Evolutionary conservation across 1,284 basidiomycete genomes (phyloP).

Genomic region (Cryptococcus sp.): DNA sequence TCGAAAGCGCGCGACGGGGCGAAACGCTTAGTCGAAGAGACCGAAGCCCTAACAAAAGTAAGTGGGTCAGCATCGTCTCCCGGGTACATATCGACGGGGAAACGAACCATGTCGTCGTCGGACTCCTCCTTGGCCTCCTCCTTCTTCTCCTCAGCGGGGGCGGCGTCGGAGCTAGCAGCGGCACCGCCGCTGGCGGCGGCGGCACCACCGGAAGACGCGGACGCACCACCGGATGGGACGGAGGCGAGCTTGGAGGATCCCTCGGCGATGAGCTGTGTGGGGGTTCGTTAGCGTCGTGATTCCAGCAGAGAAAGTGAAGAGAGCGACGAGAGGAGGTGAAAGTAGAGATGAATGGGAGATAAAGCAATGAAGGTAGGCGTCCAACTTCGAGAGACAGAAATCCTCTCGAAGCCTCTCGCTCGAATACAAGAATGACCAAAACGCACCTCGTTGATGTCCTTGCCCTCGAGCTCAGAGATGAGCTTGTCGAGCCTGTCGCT

Average conservation of each 20-base stretch:
- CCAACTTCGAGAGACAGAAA: background rate
- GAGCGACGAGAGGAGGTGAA: background rate
- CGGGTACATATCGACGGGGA: background rate
- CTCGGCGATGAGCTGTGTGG: slow-evolving; percentile 80
- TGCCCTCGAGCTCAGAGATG: slow-evolving; percentile 89
- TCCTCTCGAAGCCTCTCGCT: background rate
- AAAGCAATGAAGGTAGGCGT: slow-evolving; percentile 1
- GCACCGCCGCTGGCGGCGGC: slow-evolving; percentile 59
- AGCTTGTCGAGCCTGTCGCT: slow-evolving; percentile 80
- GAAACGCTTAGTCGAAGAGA: slow-evolving; percentile 69
- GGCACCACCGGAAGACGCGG: slow-evolving; percentile 62
- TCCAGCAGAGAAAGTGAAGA: too few species aligned
- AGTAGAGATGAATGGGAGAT: background rate
- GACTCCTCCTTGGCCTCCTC: slow-evolving; percentile 76
- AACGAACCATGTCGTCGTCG: slow-evolving; percentile 86
- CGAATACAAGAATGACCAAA: background rate
- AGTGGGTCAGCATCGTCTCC: slow-evolving; percentile 1
- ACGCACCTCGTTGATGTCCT: slow-evolving; percentile 78
- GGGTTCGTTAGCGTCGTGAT: background rate
- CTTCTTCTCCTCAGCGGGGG: slow-evolving; percentile 70
- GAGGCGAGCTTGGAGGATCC: slow-evolving; percentile 73
- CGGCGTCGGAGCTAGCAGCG: slow-evolving; percentile 64
- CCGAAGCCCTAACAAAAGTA: slow-evolving; percentile 65
- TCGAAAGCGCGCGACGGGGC: background rate
- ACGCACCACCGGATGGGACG: slow-evolving; percentile 74